Conservation (phyloP, 2,329 filamentous ascomycete genomes). For the Dothiorella sarmentorum region DNA sequence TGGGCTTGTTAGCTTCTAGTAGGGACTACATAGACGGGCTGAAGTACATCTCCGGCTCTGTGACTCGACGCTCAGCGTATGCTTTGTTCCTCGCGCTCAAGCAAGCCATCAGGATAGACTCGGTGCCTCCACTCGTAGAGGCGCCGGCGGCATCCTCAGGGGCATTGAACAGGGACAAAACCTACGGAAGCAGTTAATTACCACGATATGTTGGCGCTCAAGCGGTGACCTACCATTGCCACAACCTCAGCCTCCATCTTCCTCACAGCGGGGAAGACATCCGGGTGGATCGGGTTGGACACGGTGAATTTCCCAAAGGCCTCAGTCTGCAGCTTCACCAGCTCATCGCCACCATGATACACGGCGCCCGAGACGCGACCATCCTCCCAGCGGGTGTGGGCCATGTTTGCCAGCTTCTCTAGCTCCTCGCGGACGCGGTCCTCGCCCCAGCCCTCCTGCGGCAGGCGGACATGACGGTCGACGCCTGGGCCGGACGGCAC, state of each 20-base stretch:
- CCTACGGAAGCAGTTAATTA: constrained; percentile 32
- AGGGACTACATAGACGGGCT: neutral
- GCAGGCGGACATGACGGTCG: constrained; percentile 70
- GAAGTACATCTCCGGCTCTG: constrained; percentile 82
- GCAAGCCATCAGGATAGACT: constrained; percentile 95
- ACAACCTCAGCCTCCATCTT: constrained; percentile 99
- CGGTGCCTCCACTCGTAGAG: constrained; percentile 87
- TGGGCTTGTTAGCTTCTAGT: constrained; percentile 17
- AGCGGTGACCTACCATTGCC: constrained; percentile 67
- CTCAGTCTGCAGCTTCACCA: constrained; percentile 82
- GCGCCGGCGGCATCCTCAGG: constrained; percentile 82
- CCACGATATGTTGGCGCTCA: neutral
- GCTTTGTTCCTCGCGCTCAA: constrained; percentile 87
- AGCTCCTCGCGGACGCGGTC: constrained; percentile 80
- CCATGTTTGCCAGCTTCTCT: constrained; percentile 73
- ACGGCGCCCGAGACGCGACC: constrained; percentile 91
- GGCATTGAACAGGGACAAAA: constrained; percentile 80
- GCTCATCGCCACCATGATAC: constrained; percentile 83
- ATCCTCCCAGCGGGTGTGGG: constrained; percentile 96
- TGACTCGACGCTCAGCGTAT: constrained; percentile 78
- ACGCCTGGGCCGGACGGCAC: constrained; percentile 69
- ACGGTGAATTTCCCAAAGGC: constrained; percentile 94
- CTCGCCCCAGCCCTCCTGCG: constrained; percentile 76
- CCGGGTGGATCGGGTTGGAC: constrained; percentile 93
- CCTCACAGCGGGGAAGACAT: constrained; percentile 94